Evolutionary conservation across 352 stramenopile genomes (phyloP), one percentile per base, ranked within the genome.

Genomic region (Sclerospora graminicola): DNA sequence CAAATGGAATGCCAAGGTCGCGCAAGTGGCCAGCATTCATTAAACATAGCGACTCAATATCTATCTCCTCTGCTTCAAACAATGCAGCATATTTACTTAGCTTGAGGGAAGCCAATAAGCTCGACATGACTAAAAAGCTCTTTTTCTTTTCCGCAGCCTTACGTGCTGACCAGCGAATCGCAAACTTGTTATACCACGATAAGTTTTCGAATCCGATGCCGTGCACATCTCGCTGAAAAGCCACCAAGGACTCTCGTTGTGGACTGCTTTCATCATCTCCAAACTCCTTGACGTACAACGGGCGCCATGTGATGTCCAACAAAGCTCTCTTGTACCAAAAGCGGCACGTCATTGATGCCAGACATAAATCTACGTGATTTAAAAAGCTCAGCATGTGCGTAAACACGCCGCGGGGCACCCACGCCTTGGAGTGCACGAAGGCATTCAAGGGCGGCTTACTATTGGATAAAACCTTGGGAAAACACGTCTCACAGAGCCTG

Each of bases 91-190:
- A 92, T 57, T 92, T 92, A 54, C 71, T 79, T 2, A 92, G 57
- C 9, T 79, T 76, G 5, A 92, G 60, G 29, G 77, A 92, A 21
- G 75, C 50, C 5, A 92, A 39, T 27, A 92, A 50, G 55, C 71
- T 88, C 16, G 67, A 83, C 81, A 92, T 92, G 27, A 89, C 78
- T 37, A 82, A 31, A 41, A 92, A 92, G 54, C 78, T 90, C 59
- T 92, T 92, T 60, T 92, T 89, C 63, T 88, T 89, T 51, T 89
- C 81, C 0, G 78, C 81, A 18, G 81, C 78, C 26, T 84, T 86
- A 33, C 76, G 72, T 13, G 81, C 76, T 1, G 76, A 81, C 76
- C 73, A 90, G 39, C 81, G 81, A 36, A 92, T 80, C 2, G 73
- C 64, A 37, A 83, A 92, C 47, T 89, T 89, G 41, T 89, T 80